These are phyloP conservation scores for Lachancea dasiensis DNA, from an alignment of 805 yeast genomes.

Conservation along the genomic window DNA sequence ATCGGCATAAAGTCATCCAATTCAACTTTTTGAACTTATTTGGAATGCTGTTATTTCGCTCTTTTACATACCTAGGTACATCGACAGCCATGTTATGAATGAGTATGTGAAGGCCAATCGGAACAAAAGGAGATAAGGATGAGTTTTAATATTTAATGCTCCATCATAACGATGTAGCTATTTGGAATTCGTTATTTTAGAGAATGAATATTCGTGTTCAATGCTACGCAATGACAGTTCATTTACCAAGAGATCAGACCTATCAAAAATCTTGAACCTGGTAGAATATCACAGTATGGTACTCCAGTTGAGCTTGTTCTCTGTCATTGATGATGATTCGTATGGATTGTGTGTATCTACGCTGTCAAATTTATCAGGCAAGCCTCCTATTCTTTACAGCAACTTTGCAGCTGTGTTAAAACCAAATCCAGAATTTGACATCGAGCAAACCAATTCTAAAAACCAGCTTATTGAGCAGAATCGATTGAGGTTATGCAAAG, in stretches of 20 bases:
- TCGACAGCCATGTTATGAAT: conserved; percentile 36
- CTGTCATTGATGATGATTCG: conserved; percentile 27
- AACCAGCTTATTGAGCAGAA: conserved; percentile 30
- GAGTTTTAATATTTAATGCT: no score
- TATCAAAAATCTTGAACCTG: background rate
- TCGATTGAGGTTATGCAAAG: conserved; percentile 25
- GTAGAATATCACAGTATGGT: conserved; percentile 27
- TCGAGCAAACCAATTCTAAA: conserved; percentile 24
- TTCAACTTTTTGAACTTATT: background rate
- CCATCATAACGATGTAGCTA: no score
- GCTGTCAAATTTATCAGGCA: conserved; percentile 26
- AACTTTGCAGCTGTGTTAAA: conserved; percentile 25
- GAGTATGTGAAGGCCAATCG: no score
- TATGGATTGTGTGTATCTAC: conserved; percentile 27
- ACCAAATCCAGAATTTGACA: conserved; percentile 25
- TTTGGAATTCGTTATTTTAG: no score
- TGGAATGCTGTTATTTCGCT: background rate
- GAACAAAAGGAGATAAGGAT: no score
- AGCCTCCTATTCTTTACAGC: conserved; percentile 26
- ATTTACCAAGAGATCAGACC: no score
- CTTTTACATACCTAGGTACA: conserved; percentile 36
- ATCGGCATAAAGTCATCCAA: background rate
- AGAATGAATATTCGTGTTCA: no score
- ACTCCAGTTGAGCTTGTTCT: conserved; percentile 28
- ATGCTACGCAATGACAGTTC: background rate